Conservation (phyloP, 768 basidiomycete genomes). For the Trametes villosa region DNA sequence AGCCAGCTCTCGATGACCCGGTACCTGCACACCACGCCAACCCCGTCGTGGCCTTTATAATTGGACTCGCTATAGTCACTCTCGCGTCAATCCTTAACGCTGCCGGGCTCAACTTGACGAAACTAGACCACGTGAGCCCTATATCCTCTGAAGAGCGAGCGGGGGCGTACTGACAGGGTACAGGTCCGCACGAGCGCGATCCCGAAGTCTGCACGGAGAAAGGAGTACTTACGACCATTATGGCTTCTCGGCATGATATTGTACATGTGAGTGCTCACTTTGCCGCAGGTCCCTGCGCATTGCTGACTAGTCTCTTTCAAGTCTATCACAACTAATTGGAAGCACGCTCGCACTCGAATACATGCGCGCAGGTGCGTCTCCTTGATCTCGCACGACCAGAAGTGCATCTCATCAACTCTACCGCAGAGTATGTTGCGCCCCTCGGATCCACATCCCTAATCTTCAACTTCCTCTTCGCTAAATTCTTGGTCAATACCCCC, state of each 20-base stretch:
- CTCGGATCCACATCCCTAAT: constrained; percentile 92
- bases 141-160: not conserved
- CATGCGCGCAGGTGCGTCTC: constrained; percentile 73
- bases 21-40: constrained; percentile 47
- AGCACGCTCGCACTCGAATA: constrained; percentile 87
- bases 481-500: constrained; percentile 84
- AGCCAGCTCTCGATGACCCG: constrained; percentile 21
- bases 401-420: constrained; percentile 6
- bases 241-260: constrained; percentile 92
- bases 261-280: constrained; percentile 71
- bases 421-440: constrained; percentile 90
- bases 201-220: constrained; percentile 73
- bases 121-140: constrained; percentile 75
- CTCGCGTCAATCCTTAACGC: constrained; percentile 87
- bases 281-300: not conserved
- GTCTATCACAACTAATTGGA: constrained; percentile 84
- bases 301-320: constrained; percentile 28
- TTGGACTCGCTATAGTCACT: constrained; percentile 84
- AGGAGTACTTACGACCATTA: constrained; percentile 82
- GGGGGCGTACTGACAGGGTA: no score
- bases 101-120: constrained; percentile 92
- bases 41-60: constrained; percentile 75
- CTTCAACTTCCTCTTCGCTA: constrained; percentile 96
- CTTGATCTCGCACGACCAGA: not conserved
- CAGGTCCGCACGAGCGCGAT: constrained; percentile 75